A percentile compares a stretch with the other conserved stretches of the same genome.
phyloP scores from a whole-genome alignment of 306 rosid genomes.

The Prunus padus region DNA sequence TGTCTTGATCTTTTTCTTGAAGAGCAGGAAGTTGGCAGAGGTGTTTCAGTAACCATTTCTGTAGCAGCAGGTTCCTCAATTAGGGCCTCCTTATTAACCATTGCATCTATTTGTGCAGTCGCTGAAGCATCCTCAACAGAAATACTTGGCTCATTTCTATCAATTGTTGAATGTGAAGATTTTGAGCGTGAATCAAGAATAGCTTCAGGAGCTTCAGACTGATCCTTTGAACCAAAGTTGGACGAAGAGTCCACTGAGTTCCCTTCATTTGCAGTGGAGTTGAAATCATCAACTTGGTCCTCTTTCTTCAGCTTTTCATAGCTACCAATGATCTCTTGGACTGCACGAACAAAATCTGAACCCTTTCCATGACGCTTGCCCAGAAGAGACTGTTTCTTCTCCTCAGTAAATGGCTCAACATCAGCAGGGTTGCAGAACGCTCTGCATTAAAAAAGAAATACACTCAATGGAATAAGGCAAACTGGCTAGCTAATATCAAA shows the following conservation, averaged over 20 bases:
- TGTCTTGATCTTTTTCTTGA: conserved; percentile 65
- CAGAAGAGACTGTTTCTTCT: conserved; percentile 85
- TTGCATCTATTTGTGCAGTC: conserved; percentile 39
- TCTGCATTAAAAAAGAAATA: conserved; percentile 44
- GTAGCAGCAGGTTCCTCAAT: conserved; percentile 46
- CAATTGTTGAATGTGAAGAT: conserved; percentile 36
- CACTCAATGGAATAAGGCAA: conserved; percentile 34
- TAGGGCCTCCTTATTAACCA: conserved; percentile 38
- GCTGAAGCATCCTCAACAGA: conserved; percentile 48
- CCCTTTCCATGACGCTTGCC: conserved; percentile 89
- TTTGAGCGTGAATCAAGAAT: conserved; percentile 36
- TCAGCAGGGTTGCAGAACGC: conserved; percentile 97
- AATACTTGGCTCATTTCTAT: conserved; percentile 43
- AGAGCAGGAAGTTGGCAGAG: conserved; percentile 45
- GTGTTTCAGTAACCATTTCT: conserved; percentile 35
- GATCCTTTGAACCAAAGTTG: conserved; percentile 43
- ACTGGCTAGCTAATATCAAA: conserved; percentile 10
- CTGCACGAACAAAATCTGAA: conserved; percentile 93
- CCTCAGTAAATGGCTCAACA: conserved; percentile 95
- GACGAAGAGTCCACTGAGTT: conserved; percentile 40
- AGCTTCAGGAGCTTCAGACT: conserved; percentile 41
- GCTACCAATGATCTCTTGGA: conserved; percentile 75
- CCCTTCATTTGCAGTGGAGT: conserved; percentile 43
- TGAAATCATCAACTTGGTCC: conserved; percentile 40
- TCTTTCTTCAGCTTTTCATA: conserved; percentile 71